Conservation (phyloP, 2,329 filamentous ascomycete species). For the Diaporthe destruens region DNA sequence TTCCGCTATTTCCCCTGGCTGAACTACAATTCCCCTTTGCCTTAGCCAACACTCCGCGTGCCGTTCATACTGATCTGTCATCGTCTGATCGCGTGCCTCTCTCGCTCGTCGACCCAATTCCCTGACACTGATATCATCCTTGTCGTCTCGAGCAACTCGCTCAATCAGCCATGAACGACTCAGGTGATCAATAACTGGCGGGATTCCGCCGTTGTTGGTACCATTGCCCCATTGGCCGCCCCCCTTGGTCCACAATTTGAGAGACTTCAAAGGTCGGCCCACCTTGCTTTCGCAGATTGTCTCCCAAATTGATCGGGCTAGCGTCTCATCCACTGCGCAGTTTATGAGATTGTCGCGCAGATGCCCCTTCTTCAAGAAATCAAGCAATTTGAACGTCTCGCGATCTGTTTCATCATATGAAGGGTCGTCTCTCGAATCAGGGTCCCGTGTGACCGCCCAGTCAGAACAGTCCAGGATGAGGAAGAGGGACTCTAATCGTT, state of each 20-base stretch:
- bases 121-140: background rate
- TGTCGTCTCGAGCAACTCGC: background rate
- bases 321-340: conserved; percentile 32
- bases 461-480: conserved; percentile 34
- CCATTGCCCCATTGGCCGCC: background rate
- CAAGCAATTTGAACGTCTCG: background rate
- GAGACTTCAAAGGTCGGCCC: background rate
- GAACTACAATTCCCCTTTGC: too few relatives aligned
- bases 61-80: background rate
- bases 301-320: conserved; percentile 33
- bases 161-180: conserved; percentile 36
- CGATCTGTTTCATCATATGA: too few relatives aligned
- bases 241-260: conserved; percentile 31
- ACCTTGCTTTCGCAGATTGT: conserved; percentile 19
- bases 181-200: background rate
- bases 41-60: too few relatives aligned
- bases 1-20: too few relatives aligned
- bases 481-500: conserved; percentile 16
- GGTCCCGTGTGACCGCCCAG: background rate
- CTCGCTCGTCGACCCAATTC: conserved; percentile 25
- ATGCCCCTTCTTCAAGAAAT: conserved; percentile 9
- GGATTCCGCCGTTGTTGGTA: background rate
- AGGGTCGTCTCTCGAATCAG: too few relatives aligned
- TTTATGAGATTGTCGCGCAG: conserved; percentile 20
- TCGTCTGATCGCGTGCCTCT: conserved; percentile 7